phyloP scores from a whole-genome alignment of 371 early-diverging fungal genomes.

The Saksenaea oblongispora region DNA sequence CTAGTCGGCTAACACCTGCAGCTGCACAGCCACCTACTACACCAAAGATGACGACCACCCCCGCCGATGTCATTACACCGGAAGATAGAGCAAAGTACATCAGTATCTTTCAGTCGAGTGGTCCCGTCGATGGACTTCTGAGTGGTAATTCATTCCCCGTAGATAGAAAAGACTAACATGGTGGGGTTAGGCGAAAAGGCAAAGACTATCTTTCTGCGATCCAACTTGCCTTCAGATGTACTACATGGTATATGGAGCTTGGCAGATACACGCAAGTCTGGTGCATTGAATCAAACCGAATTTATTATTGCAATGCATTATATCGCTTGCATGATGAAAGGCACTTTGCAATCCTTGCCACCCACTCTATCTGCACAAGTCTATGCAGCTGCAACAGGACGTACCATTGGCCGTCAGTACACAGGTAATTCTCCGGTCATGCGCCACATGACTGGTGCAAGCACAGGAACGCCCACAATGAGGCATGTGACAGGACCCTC shows the following conservation, averaged over 20 bases:
- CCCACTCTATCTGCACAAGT: conserved; percentile 56
- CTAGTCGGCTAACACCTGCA: conserved; percentile 7
- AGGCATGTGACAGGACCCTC: neutral
- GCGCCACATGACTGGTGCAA: conserved; percentile 1
- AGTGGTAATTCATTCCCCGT: no score
- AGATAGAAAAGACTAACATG: no score
- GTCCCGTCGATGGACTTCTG: conserved; percentile 68
- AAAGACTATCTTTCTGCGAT: conserved; percentile 48
- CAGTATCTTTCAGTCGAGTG: conserved; percentile 66
- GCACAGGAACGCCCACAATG: neutral
- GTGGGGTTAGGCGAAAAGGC: conserved; percentile 49
- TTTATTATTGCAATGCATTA: conserved; percentile 86
- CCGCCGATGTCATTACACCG: conserved; percentile 36
- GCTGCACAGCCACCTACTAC: conserved; percentile 4
- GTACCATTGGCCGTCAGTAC: conserved; percentile 24
- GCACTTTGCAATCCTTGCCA: conserved; percentile 56
- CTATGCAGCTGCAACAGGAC: conserved; percentile 57
- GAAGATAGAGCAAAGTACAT: conserved; percentile 73
- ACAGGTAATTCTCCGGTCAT: conserved; percentile 5
- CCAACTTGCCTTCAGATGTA: conserved; percentile 49
- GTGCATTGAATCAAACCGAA: conserved; percentile 68
- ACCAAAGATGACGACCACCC: neutral
- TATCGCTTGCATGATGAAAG: conserved; percentile 69
- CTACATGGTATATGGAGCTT: conserved; percentile 62
- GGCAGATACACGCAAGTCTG: conserved; percentile 71